Base-by-base conservation (phyloP, 2,329 filamentous ascomycete genomes). In the Geosmithia putterillii region DNA sequence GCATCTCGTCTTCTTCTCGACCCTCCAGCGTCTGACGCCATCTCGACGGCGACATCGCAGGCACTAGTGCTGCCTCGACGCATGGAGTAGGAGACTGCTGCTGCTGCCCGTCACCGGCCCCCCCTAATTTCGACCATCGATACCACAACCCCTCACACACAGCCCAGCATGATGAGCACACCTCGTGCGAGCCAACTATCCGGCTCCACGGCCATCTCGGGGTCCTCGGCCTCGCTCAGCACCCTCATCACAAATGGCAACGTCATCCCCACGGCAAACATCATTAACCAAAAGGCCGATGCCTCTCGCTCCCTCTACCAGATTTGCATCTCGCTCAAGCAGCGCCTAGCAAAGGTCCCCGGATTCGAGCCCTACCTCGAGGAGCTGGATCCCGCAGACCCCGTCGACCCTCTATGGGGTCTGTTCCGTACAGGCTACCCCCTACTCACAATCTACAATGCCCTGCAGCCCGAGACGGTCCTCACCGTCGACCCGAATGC, bases 231-330 rank as follows among this genome's bases (percentile, higher is more conserved):
- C 39, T 78, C 73, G 14, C 58, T 77, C 38, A 64, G 60, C 48
- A 70, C 73, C 2, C 59, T 76, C 22, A 71, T 70, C 25, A 50
- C 54, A 9, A 66, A 71, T 40, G 76, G 79, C 39, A 76, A 76
- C 47, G 76, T 89, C 48, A 68, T 86, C 54, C 84, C 88, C 47
- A 87, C 84, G 46, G 76, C 85, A 61, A 95, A 95, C 63, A 94
- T 98, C 61, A 95, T 98, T 71, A 98, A 98, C 66, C 86, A 90
- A 63, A 85, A 86, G 60, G 92, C 89, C 59, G 89, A 95, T 60
- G 89, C 92, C 51, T 86, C 86, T 44, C 76, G 83, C 46, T 95
- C 89, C 10, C 77, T 98, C 20, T 98, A 95, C 63, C 90, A 96
- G 63, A 95, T 94, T 61, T 96, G 92, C 61, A 75, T 94, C 51